A percentile compares a stretch with the other conserved stretches of the same genome.
phyloP scores from a whole-genome alignment of 2,329 filamentous ascomycete genomes.

The Epichloe coenophiala region DNA sequence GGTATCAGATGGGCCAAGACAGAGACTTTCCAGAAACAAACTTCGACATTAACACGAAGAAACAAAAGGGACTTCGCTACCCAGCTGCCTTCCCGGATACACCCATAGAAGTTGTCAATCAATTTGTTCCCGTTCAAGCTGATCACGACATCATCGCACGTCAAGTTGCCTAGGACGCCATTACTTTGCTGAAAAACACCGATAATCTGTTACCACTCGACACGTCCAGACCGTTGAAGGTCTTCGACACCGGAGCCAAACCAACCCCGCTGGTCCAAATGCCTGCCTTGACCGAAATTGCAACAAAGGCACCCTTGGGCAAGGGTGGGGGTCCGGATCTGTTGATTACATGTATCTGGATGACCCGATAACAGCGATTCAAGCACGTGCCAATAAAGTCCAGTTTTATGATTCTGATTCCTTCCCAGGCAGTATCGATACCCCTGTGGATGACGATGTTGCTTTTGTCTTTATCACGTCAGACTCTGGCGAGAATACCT shows the following conservation, averaged over 20 bases:
- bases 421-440: conserved; percentile 19
- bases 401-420: conserved; percentile 33
- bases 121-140: conserved; percentile 63
- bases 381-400: conserved; percentile 39
- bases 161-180: conserved; percentile 65
- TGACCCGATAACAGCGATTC: conserved; percentile 45
- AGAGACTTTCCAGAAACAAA: conserved; percentile 56
- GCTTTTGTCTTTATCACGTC: conserved; percentile 81
- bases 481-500: conserved; percentile 71
- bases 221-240: conserved; percentile 20
- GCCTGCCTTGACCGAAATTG: conserved; percentile 66
- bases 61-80: conserved; percentile 51
- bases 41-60: conserved; percentile 72
- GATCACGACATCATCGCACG: conserved; percentile 61
- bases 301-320: conserved; percentile 73
- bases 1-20: conserved; percentile 82
- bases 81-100: conserved; percentile 47
- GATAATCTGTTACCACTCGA: conserved; percentile 35
- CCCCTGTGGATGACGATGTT: conserved; percentile 46
- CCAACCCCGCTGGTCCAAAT: conserved; percentile 51
- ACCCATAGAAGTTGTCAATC: conserved; percentile 51
- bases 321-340: conserved; percentile 82
- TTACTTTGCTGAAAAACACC: conserved; percentile 71
- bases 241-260: conserved; percentile 35
- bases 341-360: conserved; percentile 78